Base-by-base conservation (phyloP, 306 rosid species). In the Quercus bicolor region DNA sequence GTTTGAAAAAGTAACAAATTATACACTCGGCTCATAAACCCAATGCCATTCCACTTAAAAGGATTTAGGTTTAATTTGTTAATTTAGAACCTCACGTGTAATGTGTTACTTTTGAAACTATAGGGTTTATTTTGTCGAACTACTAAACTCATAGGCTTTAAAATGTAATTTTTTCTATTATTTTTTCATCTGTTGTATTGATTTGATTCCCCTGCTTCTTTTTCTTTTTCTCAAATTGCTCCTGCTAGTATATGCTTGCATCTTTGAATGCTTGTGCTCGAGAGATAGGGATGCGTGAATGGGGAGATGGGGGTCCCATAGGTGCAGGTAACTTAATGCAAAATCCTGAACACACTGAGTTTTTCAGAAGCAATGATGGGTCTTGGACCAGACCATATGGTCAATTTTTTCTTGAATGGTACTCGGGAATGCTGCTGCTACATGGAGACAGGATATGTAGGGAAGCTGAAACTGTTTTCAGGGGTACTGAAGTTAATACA, bases 361-460 rank as follows among this genome's bases (percentile, higher is more conserved):
- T 88, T 83, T 89, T 89, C 84, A 84, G 43, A 77, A 85, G 86
- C 16, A 85, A 87, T 12, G 83, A 55, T 68, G 92, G 94, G 73
- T 84, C 91, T 70, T 90, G 96, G 96, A 84, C 82, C 61, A 75
- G 88, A 31, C 81, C 93, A 16, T 89, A 89, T 18, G 94, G 97
- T 16, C 72, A 84, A 15, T 94, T 90, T 86, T 94, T 92, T 74
- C 97, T 94, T 31, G 79, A 87, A 75, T 94, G 98, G 98, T 94
- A 94, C 88, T 92, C 97, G 0, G 89, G 85, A 65, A 86, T 89
- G 97, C 88, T 94, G 82, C 89, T 90, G 48, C 84, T 73, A 79
- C 98, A 94, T 81, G 98, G 97, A 18, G 92, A 94, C 79, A 89
- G 97, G 82, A 75, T 94, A 40, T 92, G 96, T 86, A 89, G 85